A percentile compares a stretch with the other conserved stretches of the same genome.
Evolutionary conservation across 2,329 filamentous ascomycete genomes (phyloP).

Genomic region (Botryotinia calthae): DNA sequence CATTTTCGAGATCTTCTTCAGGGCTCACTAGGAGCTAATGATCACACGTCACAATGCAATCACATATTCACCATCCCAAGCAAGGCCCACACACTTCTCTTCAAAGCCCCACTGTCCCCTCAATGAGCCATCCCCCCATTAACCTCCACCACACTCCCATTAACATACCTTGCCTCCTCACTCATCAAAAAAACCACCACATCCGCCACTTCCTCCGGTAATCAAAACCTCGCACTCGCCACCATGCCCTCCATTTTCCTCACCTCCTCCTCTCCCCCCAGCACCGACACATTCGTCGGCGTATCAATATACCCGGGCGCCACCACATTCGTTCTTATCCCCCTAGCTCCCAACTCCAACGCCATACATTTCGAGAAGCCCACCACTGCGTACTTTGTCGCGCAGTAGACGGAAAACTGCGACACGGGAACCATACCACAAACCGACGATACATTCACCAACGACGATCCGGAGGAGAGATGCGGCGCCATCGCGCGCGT

Average conservation of each 20-base stretch:
- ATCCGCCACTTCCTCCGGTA: conserved; percentile 48
- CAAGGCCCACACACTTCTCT: too few species aligned
- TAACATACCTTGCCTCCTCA: conserved; percentile 51
- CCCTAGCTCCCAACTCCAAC: conserved; percentile 40
- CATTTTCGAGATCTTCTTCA: not conserved
- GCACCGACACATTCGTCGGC: conserved; percentile 48
- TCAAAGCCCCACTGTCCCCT: not conserved
- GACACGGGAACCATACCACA: conserved; percentile 35
- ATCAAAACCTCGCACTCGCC: conserved; percentile 31
- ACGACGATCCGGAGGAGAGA: conserved; percentile 37
- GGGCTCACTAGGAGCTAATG: not conserved
- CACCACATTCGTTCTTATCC: conserved; percentile 42
- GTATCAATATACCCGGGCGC: conserved; percentile 46
- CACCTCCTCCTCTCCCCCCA: not conserved
- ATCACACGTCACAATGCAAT: not conserved
- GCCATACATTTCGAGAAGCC: conserved; percentile 42
- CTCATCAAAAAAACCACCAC: conserved; percentile 51
- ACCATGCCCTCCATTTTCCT: not conserved
- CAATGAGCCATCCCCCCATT: conserved; percentile 41
- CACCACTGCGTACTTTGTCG: conserved; percentile 43
- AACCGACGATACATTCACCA: conserved; percentile 44
- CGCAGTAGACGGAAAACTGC: conserved; percentile 36
- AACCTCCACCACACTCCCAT: conserved; percentile 51
- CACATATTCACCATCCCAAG: not conserved
- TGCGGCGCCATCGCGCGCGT: conserved; percentile 45